phyloP scores from a whole-genome alignment of 148 eudicot genomes.

The Limonium bicolor region DNA sequence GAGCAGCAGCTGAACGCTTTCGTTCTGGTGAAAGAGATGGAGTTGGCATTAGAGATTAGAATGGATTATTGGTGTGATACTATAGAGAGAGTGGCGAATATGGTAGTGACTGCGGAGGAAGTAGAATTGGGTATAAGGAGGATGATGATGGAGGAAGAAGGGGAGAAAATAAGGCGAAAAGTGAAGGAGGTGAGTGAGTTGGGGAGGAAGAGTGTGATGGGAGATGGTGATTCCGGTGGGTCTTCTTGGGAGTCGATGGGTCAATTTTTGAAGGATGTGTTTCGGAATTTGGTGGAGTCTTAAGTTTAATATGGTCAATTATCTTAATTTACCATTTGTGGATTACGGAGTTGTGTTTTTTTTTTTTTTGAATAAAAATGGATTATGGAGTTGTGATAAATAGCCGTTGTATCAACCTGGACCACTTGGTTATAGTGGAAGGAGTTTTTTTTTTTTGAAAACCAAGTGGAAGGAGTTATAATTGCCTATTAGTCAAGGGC shows the following conservation, averaged over 20 bases:
- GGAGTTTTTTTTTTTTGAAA: too few species aligned
- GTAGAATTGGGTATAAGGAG: constrained; percentile 1
- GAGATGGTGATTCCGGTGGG: too few species aligned
- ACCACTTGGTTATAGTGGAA: too few species aligned
- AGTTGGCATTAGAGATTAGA: neutral
- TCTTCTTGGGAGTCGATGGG: neutral
- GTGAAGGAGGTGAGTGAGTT: neutral
- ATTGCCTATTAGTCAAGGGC: too few species aligned
- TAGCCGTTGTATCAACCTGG: too few species aligned
- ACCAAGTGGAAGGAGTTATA: too few species aligned
- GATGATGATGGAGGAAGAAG: constrained; percentile 2
- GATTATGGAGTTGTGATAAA: too few species aligned
- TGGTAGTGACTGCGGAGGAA: neutral
- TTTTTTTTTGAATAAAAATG: too few species aligned
- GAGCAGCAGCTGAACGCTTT: constrained; percentile 3
- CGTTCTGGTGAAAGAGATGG: neutral
- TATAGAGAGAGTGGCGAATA: neutral
- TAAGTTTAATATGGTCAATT: too few species aligned
- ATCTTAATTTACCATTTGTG: too few species aligned
- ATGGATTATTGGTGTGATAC: neutral
- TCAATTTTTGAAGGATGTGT: neutral
- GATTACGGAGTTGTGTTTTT: too few species aligned
- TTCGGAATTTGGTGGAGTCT: neutral
- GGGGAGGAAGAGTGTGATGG: neutral
- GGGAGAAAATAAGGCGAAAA: neutral